Percentiles rank a stretch among this genome's conserved stretches.
phyloP scores from a whole-genome alignment of 2,329 filamentous ascomycete genomes.

The Monilinia fructigena region DNA sequence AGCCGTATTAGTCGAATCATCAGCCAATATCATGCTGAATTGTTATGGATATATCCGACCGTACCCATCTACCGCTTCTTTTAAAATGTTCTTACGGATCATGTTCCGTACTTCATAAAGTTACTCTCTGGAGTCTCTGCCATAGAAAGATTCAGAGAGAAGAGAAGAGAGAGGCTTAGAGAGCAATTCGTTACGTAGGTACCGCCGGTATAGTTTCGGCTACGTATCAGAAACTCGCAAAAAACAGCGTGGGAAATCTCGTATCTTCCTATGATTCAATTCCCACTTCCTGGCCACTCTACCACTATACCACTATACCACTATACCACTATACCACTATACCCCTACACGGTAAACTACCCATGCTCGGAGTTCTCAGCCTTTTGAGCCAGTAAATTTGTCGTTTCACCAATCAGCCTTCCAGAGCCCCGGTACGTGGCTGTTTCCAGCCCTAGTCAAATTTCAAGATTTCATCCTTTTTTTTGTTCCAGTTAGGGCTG shows the following conservation, averaged over 20 bases:
- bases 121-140: background rate
- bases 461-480: background rate
- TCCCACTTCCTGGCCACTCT: background rate
- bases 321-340: background rate
- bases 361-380: constrained; percentile 12
- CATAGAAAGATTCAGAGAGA: background rate
- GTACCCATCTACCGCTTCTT: constrained; percentile 6
- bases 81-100: background rate
- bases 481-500: background rate
- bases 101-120: background rate
- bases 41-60: background rate
- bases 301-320: background rate
- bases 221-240: constrained; percentile 6
- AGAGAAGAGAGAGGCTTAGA: background rate
- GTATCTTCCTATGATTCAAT: constrained; percentile 8
- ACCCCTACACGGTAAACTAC: constrained; percentile 11
- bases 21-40: background rate
- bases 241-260: constrained; percentile 19
- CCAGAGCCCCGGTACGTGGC: constrained; percentile 13
- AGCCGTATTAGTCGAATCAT: background rate
- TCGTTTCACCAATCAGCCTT: constrained; percentile 14
- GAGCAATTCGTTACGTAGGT: background rate
- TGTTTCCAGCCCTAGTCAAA: background rate
- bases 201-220: background rate
- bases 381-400: background rate